phyloP scores from a whole-genome alignment of 1,284 basidiomycete species.

The Cutaneotrichosporon curvatum region DNA sequence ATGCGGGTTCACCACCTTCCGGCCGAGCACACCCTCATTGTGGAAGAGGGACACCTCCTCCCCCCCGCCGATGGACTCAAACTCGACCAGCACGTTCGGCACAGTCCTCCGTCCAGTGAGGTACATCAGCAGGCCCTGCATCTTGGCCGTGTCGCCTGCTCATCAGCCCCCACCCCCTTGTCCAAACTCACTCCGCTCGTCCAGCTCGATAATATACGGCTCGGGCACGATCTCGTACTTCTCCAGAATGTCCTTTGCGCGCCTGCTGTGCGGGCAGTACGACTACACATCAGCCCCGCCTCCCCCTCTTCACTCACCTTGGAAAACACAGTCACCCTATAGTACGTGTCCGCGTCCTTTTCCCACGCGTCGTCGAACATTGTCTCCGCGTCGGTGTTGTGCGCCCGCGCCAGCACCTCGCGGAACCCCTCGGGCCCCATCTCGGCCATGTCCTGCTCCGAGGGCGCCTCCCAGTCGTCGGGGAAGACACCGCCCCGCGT shows the following conservation, averaged over 20 bases:
- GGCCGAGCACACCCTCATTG: slow-evolving; percentile 37
- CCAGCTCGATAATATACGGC: slow-evolving; percentile 45
- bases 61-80: slow-evolving; percentile 40
- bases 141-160: slow-evolving; percentile 33
- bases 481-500: slow-evolving; percentile 36
- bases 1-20: not conserved
- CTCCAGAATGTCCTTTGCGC: slow-evolving; percentile 40
- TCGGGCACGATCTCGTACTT: slow-evolving; percentile 31
- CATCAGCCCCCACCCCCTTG: not conserved
- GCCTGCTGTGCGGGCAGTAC: slow-evolving; percentile 44
- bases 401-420: slow-evolving; percentile 8
- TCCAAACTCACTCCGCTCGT: slow-evolving; percentile 38
- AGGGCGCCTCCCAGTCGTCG: slow-evolving; percentile 22
- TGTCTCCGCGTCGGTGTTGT: slow-evolving; percentile 18
- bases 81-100: slow-evolving; percentile 46
- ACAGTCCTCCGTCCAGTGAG: slow-evolving; percentile 44
- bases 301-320: slow-evolving; percentile 43
- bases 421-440: slow-evolving; percentile 26
- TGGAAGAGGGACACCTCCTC: slow-evolving; percentile 43
- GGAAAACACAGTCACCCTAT: slow-evolving; percentile 40
- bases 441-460: slow-evolving; percentile 18
- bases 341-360: slow-evolving; percentile 27
- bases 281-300: no score
- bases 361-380: slow-evolving; percentile 35
- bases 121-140: slow-evolving; percentile 38